Evolutionary conservation across 768 basidiomycete genomes (phyloP), one percentile per base, ranked within the genome.

Genomic region (Lactifluus hygrophoroides): DNA sequence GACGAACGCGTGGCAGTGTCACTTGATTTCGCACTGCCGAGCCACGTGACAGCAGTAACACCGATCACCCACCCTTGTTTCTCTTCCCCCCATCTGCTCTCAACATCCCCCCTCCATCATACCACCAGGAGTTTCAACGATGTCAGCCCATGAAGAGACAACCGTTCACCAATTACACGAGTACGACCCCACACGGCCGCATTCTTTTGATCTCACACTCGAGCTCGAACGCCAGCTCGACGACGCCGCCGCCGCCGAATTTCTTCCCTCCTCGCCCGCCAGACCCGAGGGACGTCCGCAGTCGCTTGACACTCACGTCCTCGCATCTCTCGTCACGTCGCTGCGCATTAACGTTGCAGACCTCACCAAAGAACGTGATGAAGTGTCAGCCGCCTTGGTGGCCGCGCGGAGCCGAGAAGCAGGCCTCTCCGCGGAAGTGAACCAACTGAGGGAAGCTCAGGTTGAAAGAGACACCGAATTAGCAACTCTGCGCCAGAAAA

Each of bases 141-240:
- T 74, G 72, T 60, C 73, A 58, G 62, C 62, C 37, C 56, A 66
- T 52, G 65, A 72, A 65, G 58, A 66, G 28, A 56, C 61, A 44
- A 47, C 61, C 43, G 37, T 40, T 25, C 54, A 55, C 16, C 58
- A 60, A 52, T 58, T 66, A 37, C 47, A 56, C 21, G 63, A 65
- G n/a, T 57, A 58, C 44, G 66, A 66, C 40, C 52, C 68, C 19
- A 64, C 69, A 49, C 74, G 73, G 1, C 72, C 69, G 11, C 72
- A 66, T 48, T 88, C 87, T 30, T 64, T 58, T 67, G 89, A 92
- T 71, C 80, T 88, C 60, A 81, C 81, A 48, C 79, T 92, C 61
- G 88, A 88, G 65, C 81, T 92, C 62, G 90, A 92, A 68, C 82
- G 79, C 51, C 81, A 89, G 71, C 79, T 92, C 40, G 77, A 83